phyloP scores from a whole-genome alignment of 768 basidiomycete species.

The Phanerodontia chrysosporium region DNA sequence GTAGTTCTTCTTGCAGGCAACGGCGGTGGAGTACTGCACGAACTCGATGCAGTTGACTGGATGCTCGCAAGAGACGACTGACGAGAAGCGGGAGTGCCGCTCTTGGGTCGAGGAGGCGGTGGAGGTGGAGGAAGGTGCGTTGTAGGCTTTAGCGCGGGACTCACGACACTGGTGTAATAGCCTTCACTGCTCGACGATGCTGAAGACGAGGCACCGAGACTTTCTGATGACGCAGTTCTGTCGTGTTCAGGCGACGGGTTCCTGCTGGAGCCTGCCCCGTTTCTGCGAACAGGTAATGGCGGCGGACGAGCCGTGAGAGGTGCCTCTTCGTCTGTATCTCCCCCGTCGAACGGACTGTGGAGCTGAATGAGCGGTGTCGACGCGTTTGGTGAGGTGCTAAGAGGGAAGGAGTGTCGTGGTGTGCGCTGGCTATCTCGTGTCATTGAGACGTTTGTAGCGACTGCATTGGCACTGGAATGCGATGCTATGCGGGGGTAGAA shows the following conservation, averaged over 20 bases:
- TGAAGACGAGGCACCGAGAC: background rate
- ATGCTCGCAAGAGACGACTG: slow-evolving; percentile 1
- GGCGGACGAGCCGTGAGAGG: slow-evolving; percentile 1
- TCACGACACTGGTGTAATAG: background rate
- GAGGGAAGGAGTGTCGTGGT: slow-evolving; percentile 11
- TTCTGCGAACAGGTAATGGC: slow-evolving; percentile 7
- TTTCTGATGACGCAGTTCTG: slow-evolving; percentile 4
- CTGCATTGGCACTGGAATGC: background rate
- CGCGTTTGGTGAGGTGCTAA: background rate
- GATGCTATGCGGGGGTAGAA: slow-evolving; percentile 8
- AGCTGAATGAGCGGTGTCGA: background rate
- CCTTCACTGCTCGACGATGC: background rate
- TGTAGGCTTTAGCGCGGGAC: slow-evolving; percentile 15
- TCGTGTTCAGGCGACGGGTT: background rate
- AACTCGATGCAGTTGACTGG: slow-evolving; percentile 15
- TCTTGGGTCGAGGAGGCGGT: slow-evolving; percentile 19
- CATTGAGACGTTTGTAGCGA: background rate
- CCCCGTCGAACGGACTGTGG: background rate
- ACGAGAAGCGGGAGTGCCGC: slow-evolving; percentile 1
- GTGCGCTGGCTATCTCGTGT: background rate
- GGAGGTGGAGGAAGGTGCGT: slow-evolving; percentile 18
- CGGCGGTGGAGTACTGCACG: slow-evolving; percentile 32
- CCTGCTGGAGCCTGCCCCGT: background rate
- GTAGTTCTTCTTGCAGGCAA: slow-evolving; percentile 26
- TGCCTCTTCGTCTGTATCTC: background rate